Evolutionary conservation across 2,329 filamentous ascomycete genomes (phyloP).

Genomic region (Ascochyta lentis): DNA sequence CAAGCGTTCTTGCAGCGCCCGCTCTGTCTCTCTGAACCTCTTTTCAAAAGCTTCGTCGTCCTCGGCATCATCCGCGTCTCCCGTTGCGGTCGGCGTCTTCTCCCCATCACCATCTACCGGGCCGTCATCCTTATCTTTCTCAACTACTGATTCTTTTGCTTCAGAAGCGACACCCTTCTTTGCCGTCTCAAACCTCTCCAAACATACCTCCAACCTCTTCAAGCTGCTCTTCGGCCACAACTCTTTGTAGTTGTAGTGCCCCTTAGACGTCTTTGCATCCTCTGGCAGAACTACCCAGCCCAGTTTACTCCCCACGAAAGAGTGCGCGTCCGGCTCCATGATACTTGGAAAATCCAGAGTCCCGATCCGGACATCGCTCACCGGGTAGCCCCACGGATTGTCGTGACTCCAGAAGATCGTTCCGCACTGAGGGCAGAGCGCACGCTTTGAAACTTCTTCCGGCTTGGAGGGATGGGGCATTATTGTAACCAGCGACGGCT

Average conservation of each 20-base stretch:
- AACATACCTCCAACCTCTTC: slow-evolving; percentile 28
- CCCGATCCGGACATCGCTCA: slow-evolving; percentile 30
- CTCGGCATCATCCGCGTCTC: slow-evolving; percentile 25
- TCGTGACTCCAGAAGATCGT: slow-evolving; percentile 31
- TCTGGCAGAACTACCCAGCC: slow-evolving; percentile 38
- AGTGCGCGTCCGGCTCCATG: slow-evolving; percentile 42
- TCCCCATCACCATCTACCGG: slow-evolving; percentile 26
- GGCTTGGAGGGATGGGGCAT: not conserved
- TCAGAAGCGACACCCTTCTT: not conserved
- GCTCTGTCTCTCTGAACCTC: slow-evolving; percentile 36
- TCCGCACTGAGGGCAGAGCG: slow-evolving; percentile 32
- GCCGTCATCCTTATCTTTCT: slow-evolving; percentile 11
- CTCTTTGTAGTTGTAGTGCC: slow-evolving; percentile 16
- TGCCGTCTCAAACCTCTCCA: slow-evolving; percentile 15
- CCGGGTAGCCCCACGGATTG: slow-evolving; percentile 6
- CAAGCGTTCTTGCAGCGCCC: slow-evolving; percentile 35
- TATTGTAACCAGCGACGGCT: slow-evolving; percentile 16
- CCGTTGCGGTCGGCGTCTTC: slow-evolving; percentile 44
- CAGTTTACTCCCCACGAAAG: slow-evolving; percentile 38
- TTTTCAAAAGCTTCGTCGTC: slow-evolving; percentile 42
- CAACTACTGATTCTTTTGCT: not conserved
- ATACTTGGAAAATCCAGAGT: slow-evolving; percentile 36
- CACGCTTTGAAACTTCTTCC: not conserved
- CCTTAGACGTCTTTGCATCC: slow-evolving; percentile 24
- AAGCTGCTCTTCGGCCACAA: slow-evolving; percentile 41